phyloP scores from a whole-genome alignment of 2,329 filamentous ascomycete genomes.

The Fusarium continuum region DNA sequence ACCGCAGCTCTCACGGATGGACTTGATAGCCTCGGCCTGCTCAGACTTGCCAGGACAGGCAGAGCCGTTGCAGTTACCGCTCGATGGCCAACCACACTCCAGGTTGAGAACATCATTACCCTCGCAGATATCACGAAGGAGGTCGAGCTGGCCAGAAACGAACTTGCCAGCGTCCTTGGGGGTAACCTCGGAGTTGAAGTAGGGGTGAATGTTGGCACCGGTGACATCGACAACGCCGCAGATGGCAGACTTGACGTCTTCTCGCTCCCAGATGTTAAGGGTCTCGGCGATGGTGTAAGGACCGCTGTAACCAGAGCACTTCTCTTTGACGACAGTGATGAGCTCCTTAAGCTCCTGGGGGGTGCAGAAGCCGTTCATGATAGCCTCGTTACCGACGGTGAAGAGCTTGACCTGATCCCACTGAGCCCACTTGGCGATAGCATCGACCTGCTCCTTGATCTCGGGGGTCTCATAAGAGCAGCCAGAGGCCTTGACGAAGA shows the following conservation, averaged over 20 bases:
- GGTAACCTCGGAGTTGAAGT: constrained; percentile 80
- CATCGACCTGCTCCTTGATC: constrained; percentile 76
- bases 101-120: constrained; percentile 80
- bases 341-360: constrained; percentile 73
- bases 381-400: constrained; percentile 89
- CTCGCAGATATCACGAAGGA: constrained; percentile 75
- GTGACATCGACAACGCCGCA: constrained; percentile 81
- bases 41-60: constrained; percentile 73
- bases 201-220: constrained; percentile 90
- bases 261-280: constrained; percentile 77
- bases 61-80: constrained; percentile 73
- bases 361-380: constrained; percentile 77
- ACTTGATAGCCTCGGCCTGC: constrained; percentile 77
- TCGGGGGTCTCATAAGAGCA: constrained; percentile 66
- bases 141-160: constrained; percentile 75
- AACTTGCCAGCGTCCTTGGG: constrained; percentile 78
- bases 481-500: constrained; percentile 78
- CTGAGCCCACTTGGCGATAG: constrained; percentile 76
- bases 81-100: constrained; percentile 89
- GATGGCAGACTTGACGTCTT: constrained; percentile 65
- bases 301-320: constrained; percentile 78
- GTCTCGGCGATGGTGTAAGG: constrained; percentile 88
- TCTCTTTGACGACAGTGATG: constrained; percentile 71
- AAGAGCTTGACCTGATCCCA: constrained; percentile 82
- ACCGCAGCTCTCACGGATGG: constrained; percentile 73